A percentile compares a stretch with the other conserved stretches of the same genome.
Evolutionary conservation across 2,329 filamentous ascomycete species (phyloP).

Genomic region (Bretziella fagacearum): DNA sequence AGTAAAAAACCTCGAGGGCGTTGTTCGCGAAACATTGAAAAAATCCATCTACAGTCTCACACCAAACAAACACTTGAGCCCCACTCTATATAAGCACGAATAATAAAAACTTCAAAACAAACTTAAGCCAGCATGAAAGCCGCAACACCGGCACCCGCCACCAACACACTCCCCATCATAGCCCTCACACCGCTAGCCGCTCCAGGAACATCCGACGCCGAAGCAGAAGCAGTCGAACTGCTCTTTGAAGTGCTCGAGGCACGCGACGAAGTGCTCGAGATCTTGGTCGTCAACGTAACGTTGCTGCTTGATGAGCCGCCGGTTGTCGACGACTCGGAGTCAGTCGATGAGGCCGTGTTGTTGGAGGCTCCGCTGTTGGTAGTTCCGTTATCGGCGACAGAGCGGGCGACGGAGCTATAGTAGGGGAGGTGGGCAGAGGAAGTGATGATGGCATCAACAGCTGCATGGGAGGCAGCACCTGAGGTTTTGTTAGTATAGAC

Average conservation of each 20-base stretch:
- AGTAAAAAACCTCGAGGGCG: too few species aligned
- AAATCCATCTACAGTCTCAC: too few species aligned
- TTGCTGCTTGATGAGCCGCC: too few species aligned
- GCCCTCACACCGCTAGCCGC: background rate
- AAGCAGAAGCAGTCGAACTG: conserved; percentile 2
- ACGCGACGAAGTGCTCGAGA: conserved; percentile 1
- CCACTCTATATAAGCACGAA: too few species aligned
- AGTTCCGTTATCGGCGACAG: background rate
- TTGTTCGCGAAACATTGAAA: too few species aligned
- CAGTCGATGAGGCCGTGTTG: background rate
- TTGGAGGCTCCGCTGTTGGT: background rate
- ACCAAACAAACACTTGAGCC: background rate
- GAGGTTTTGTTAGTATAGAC: too few species aligned
- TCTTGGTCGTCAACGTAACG: background rate
- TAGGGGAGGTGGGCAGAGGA: too few species aligned
- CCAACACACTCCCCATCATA: background rate
- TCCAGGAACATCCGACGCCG: background rate
- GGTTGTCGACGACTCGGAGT: background rate
- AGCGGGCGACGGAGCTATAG: too few species aligned
- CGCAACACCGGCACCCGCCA: background rate
- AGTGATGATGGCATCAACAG: too few species aligned
- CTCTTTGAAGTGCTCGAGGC: too few species aligned
- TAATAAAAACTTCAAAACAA: too few species aligned
- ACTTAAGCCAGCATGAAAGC: background rate
- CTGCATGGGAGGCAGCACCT: too few species aligned